Evolutionary conservation across 805 yeast species (phyloP), one percentile per base, ranked within the genome.

Genomic region (Jamesozyma hellenica): DNA sequence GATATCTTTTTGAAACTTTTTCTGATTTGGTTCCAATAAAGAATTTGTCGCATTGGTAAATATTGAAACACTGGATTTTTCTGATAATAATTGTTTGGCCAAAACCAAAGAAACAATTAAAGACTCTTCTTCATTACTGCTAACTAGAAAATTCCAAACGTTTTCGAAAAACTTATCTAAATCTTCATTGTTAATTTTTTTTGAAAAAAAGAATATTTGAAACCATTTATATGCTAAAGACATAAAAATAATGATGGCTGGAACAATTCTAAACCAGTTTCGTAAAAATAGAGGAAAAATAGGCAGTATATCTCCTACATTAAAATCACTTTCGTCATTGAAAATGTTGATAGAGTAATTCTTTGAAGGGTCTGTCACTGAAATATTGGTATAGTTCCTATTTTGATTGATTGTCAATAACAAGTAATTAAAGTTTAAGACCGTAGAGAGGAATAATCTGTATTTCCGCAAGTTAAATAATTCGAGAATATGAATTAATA

Each of bases 401-500:
- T 15, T 29, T 14, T 29, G 16, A 16, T 29, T 13, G 16, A n/a
- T 4, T 4, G 15, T 16, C 6, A 29, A 5, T 15, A 15, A 9
- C 9, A 29, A 9, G 16, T 29, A 29, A n/a, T 9, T 16, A 10
- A 29, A 14, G 33, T 80, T 73, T 4, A 64, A 49, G 1, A 72
- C 40, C 2, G 82, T 57, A 41, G 85, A 79, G 0, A 85, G 77
- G 1, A 81, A 61, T 38, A 86, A 64, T 36, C 87, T 65, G 53
- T 72, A 79, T 41, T 65, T 62, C 46, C 75, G 72, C 27, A 61
- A 48, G 46, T 75, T 68, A 28, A 75, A 52, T 35, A 81, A 47
- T 2, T 80, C 84, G 28, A 84, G 72, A 1, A 76, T 3, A 44
- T 86, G 94, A 36, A 79, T 71, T 14, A 71, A 60, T 9, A 80